Evolutionary conservation across 2,329 filamentous ascomycete genomes (phyloP).

Genomic region (Sphaceloma murrayae): DNA sequence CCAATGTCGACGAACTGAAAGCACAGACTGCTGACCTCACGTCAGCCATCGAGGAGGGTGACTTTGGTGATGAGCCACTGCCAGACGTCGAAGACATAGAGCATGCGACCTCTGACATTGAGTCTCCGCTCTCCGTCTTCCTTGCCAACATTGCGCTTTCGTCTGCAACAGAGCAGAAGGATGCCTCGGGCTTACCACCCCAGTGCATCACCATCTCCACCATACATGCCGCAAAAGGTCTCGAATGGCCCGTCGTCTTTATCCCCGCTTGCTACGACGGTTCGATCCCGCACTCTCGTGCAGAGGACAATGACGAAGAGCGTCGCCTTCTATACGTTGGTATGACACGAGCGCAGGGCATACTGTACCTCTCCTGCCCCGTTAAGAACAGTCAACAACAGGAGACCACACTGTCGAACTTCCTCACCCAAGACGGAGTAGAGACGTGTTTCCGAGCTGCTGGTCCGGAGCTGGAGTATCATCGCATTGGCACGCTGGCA

Average conservation of each 20-base stretch:
- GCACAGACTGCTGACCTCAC: conserved; percentile 65
- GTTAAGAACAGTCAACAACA: conserved; percentile 54
- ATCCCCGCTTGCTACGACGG: conserved; percentile 83
- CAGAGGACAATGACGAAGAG: conserved; percentile 82
- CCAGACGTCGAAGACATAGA: conserved; percentile 62
- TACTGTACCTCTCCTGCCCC: conserved; percentile 79
- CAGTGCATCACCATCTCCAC: conserved; percentile 72
- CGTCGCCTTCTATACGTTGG: conserved; percentile 84
- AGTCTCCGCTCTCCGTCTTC: conserved; percentile 62
- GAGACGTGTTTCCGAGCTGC: conserved; percentile 46
- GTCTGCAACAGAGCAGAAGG: conserved; percentile 59
- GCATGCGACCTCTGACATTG: conserved; percentile 44
- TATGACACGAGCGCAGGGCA: conserved; percentile 83
- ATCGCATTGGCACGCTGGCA: conserved; percentile 56
- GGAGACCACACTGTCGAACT: conserved; percentile 59
- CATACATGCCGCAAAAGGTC: conserved; percentile 88
- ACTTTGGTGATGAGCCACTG: conserved; percentile 42
- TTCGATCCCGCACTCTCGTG: conserved; percentile 77
- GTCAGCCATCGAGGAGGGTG: conserved; percentile 35
- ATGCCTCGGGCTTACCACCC: conserved; percentile 37
- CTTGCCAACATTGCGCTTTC: conserved; percentile 86
- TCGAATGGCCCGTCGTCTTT: conserved; percentile 95
- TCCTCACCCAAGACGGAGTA: conserved; percentile 51
- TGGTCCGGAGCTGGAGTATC: conserved; percentile 60
- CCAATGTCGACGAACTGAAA: conserved; percentile 82